phyloP scores from a whole-genome alignment of 2,329 filamentous ascomycete species.

The Apiospora koreana region DNA sequence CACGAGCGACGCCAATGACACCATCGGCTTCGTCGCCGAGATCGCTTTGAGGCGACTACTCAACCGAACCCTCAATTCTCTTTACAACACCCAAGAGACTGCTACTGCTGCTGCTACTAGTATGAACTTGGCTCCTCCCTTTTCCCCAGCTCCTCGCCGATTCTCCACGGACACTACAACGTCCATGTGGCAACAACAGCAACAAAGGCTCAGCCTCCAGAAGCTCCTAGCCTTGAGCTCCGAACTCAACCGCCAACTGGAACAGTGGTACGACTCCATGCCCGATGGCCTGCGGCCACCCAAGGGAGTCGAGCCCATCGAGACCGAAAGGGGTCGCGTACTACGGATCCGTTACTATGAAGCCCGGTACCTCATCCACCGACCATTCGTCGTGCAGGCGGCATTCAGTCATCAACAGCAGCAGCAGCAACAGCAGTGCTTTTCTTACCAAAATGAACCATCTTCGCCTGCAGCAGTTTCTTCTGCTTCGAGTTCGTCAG shows the following conservation, averaged over 20 bases:
- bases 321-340: conserved; percentile 65
- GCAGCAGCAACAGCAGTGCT: not conserved
- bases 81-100: conserved; percentile 36
- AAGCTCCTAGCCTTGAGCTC: conserved; percentile 34
- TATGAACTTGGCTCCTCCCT: conserved; percentile 20
- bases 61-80: conserved; percentile 43
- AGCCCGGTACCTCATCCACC: conserved; percentile 68
- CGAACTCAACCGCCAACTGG: conserved; percentile 40
- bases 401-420: conserved; percentile 23
- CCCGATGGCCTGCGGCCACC: conserved; percentile 47
- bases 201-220: conserved; percentile 26
- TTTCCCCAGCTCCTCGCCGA: conserved; percentile 20
- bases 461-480: not conserved
- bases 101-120: conserved; percentile 24
- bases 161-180: not conserved
- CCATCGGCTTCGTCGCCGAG: conserved; percentile 43
- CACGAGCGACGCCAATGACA: conserved; percentile 34
- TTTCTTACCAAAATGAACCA: not conserved
- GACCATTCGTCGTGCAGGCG: conserved; percentile 52
- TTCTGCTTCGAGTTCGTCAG: not conserved
- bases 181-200: conserved; percentile 14
- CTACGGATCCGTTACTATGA: conserved; percentile 74
- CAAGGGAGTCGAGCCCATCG: conserved; percentile 55
- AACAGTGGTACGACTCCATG: conserved; percentile 39
- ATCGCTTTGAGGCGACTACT: conserved; percentile 42